A percentile compares a stretch with the other conserved stretches of the same genome.
Evolutionary conservation across 305 asterid species (phyloP).

Genomic region (Fraxinus baroniana): DNA sequence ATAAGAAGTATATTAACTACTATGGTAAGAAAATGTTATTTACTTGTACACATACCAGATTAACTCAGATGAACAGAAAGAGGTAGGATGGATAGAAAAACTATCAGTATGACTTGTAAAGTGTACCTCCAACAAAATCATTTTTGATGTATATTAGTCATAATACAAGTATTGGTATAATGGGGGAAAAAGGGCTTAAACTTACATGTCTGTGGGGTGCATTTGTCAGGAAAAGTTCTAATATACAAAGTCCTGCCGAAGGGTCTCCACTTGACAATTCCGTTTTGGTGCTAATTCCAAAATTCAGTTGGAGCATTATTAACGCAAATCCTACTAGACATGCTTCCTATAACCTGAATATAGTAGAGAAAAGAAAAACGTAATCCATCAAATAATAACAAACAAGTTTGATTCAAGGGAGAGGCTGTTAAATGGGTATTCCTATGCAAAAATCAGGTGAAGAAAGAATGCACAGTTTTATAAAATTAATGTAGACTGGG

Average conservation of each 20-base stretch:
- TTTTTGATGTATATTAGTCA: slow-evolving; percentile 23
- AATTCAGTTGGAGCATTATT: slow-evolving; percentile 22
- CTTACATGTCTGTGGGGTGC: slow-evolving; percentile 38
- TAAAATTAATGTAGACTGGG: neutral
- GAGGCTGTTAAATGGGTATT: neutral
- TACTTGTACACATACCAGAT: slow-evolving; percentile 7
- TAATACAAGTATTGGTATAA: slow-evolving; percentile 35
- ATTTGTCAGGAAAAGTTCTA: slow-evolving; percentile 40
- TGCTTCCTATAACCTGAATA: slow-evolving; percentile 28
- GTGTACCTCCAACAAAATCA: slow-evolving; percentile 22
- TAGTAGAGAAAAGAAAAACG: neutral
- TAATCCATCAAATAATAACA: slow-evolving; percentile 4
- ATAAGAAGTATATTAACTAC: neutral
- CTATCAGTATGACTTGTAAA: neutral
- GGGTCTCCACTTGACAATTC: slow-evolving; percentile 23
- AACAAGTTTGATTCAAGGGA: slow-evolving; percentile 11
- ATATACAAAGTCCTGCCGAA: slow-evolving; percentile 41
- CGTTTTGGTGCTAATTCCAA: neutral
- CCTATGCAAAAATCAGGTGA: neutral
- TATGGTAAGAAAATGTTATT: slow-evolving; percentile 5
- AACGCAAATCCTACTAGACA: slow-evolving; percentile 26
- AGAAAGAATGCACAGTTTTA: neutral
- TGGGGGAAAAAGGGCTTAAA: slow-evolving; percentile 45
- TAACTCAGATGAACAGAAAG: neutral
- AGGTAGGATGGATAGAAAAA: neutral